phyloP scores from a whole-genome alignment of 2,329 filamentous ascomycete genomes.

The Pseudomassariella vexata region DNA sequence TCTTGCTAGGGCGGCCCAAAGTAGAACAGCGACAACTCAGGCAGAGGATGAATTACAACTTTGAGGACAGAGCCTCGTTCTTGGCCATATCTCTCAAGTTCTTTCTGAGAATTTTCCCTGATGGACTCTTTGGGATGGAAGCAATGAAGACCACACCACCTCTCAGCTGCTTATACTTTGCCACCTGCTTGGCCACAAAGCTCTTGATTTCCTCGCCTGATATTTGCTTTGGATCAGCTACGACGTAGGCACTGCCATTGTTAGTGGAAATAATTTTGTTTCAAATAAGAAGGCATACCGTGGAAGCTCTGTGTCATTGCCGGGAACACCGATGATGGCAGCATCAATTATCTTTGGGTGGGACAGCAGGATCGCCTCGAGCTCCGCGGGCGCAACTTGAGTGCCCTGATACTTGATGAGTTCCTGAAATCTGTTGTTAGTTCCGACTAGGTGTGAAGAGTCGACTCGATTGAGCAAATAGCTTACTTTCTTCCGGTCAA shows the following conservation, averaged over 20 bases:
- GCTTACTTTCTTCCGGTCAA: constrained; percentile 60
- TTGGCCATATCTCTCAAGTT: constrained; percentile 24
- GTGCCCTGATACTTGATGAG: constrained; percentile 44
- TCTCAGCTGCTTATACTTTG: constrained; percentile 25
- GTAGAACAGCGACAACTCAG: too few relatives aligned
- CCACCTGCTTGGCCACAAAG: constrained; percentile 20
- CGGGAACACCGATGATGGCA: constrained; percentile 49
- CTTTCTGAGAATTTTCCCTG: constrained; percentile 29
- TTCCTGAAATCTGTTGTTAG: constrained; percentile 52
- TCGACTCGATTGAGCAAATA: too few relatives aligned
- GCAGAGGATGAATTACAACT: too few relatives aligned
- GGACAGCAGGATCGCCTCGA: constrained; percentile 32
- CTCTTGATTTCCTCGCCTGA: constrained; percentile 14
- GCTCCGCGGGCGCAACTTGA: constrained; percentile 55
- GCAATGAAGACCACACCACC: constrained; percentile 28
- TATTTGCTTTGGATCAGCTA: constrained; percentile 16
- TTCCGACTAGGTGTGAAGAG: too few relatives aligned
- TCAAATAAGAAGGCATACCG: constrained; percentile 36
- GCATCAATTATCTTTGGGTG: constrained; percentile 35
- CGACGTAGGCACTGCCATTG: constrained; percentile 17
- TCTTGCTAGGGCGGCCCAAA: too few relatives aligned
- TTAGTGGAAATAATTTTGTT: constrained; percentile 1
- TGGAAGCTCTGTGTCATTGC: constrained; percentile 32
- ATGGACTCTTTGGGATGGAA: constrained; percentile 29
- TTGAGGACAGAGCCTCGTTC: constrained; percentile 12